Percentiles rank a stretch among this genome's conserved stretches.
Evolutionary conservation across 1,139 yeast species (phyloP).

Genomic region (Candida gigantensis): DNA sequence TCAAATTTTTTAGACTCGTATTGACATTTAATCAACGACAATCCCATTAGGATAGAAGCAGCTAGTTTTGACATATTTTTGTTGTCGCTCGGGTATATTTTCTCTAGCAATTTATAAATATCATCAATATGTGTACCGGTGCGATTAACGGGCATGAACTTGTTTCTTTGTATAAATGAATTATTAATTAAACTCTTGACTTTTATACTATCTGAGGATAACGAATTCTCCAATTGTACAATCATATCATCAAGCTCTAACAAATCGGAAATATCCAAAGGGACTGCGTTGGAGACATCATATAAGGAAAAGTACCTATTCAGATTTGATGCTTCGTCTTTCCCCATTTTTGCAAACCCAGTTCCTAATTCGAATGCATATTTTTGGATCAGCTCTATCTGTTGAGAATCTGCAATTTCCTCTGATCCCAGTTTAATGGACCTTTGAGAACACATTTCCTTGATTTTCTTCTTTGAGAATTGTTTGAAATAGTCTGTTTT

Average conservation of each 20-base stretch:
- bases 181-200: slow-evolving; percentile 15
- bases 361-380: slow-evolving; percentile 12
- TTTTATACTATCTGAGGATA: slow-evolving; percentile 27
- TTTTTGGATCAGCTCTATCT: slow-evolving; percentile 9
- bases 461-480: slow-evolving; percentile 10
- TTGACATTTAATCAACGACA: slow-evolving; percentile 28
- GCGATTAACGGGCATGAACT: neutral
- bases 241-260: slow-evolving; percentile 54
- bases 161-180: slow-evolving; percentile 11
- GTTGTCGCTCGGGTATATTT: slow-evolving; percentile 2
- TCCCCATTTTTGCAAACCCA: slow-evolving; percentile 7
- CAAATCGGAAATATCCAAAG: slow-evolving; percentile 29
- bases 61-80: slow-evolving; percentile 5
- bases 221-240: slow-evolving; percentile 44
- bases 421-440: neutral
- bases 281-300: slow-evolving; percentile 25
- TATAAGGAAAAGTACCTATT: slow-evolving; percentile 21
- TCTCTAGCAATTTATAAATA: slow-evolving; percentile 8
- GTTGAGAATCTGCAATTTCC: slow-evolving; percentile 6
- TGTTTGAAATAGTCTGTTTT: slow-evolving; percentile 6
- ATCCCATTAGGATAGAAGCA: slow-evolving; percentile 21
- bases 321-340: neutral
- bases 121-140: slow-evolving; percentile 13
- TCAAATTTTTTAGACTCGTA: slow-evolving; percentile 14
- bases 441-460: neutral